Evolutionary conservation across 768 basidiomycete species (phyloP).

Genomic region (Calocybe cyanea): DNA sequence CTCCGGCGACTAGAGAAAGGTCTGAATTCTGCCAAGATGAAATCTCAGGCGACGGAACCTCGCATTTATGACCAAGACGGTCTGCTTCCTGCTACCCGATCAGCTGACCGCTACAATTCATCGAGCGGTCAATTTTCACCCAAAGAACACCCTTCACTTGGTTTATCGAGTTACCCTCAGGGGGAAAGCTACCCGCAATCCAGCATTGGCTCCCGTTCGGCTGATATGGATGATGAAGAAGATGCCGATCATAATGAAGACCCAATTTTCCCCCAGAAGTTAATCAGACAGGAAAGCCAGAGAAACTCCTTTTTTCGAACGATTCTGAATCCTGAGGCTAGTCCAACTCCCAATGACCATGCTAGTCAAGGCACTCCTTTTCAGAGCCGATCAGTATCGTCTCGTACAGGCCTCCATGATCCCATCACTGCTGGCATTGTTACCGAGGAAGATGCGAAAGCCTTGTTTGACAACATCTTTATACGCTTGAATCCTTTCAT

Average conservation of each 20-base stretch:
- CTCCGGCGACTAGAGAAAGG: constrained; percentile 83
- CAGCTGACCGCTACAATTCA: constrained; percentile 28
- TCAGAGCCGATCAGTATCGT: constrained; percentile 33
- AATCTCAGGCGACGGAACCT: constrained; percentile 46
- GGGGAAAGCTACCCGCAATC: constrained; percentile 33
- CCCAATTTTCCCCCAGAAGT: constrained; percentile 65
- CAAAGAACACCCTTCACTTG: constrained; percentile 49
- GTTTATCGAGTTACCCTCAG: constrained; percentile 31
- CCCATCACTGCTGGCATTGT: constrained; percentile 72
- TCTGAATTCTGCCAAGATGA: constrained; percentile 71
- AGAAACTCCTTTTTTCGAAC: constrained; percentile 80
- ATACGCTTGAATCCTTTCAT: constrained; percentile 85
- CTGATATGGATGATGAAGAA: constrained; percentile 60
- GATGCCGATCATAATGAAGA: constrained; percentile 60
- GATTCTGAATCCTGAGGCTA: constrained; percentile 71
- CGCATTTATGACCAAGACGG: constrained; percentile 25
- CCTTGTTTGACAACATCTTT: constrained; percentile 76
- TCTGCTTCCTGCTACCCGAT: constrained; percentile 24
- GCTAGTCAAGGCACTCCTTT: constrained; percentile 34
- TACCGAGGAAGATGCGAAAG: constrained; percentile 63
- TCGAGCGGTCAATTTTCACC: constrained; percentile 35
- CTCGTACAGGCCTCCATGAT: constrained; percentile 46
- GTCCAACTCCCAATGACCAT: constrained; percentile 30
- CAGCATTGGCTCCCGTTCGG: constrained; percentile 33
- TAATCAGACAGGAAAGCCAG: constrained; percentile 68